A percentile compares a stretch with the other conserved stretches of the same genome.
Evolutionary conservation across 345 rosid genomes (phyloP).

Genomic region (Brassica carinata): DNA sequence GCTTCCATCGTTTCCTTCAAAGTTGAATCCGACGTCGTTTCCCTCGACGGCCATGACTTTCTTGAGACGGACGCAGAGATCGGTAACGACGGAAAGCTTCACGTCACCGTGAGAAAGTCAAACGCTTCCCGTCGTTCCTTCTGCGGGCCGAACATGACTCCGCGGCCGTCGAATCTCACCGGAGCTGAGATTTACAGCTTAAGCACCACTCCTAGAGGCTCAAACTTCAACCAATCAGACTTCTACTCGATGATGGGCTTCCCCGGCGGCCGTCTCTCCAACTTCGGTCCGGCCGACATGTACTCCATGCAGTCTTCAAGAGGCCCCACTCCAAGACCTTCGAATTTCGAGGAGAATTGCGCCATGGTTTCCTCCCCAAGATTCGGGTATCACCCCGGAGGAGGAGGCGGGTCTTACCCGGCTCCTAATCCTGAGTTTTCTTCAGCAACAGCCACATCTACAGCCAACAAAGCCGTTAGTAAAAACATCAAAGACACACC

Average conservation of each 20-base stretch:
- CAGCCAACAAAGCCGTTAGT: slow-evolving; percentile 27
- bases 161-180: slow-evolving; percentile 86
- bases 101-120: slow-evolving; percentile 86
- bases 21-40: slow-evolving; percentile 87
- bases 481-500: slow-evolving; percentile 27
- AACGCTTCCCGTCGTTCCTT: slow-evolving; percentile 80
- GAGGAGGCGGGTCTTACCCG: slow-evolving; percentile 68
- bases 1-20: slow-evolving; percentile 89
- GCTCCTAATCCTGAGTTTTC: slow-evolving; percentile 87
- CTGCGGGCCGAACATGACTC: slow-evolving; percentile 60
- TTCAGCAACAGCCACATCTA: slow-evolving; percentile 40
- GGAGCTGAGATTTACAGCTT: slow-evolving; percentile 94
- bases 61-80: slow-evolving; percentile 86
- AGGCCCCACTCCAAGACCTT: slow-evolving; percentile 75
- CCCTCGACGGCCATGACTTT: slow-evolving; percentile 77
- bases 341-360: slow-evolving; percentile 82
- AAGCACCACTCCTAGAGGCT: slow-evolving; percentile 91
- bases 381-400: slow-evolving; percentile 75
- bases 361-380: slow-evolving; percentile 63
- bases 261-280: slow-evolving; percentile 73
- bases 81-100: slow-evolving; percentile 86
- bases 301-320: slow-evolving; percentile 78
- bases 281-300: slow-evolving; percentile 78
- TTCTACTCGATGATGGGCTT: slow-evolving; percentile 90
- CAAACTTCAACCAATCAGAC: slow-evolving; percentile 86